A percentile compares a stretch with the other conserved stretches of the same genome.
Evolutionary conservation across 2,329 filamentous ascomycete genomes (phyloP).

Genomic region (Fusarium burgessii): DNA sequence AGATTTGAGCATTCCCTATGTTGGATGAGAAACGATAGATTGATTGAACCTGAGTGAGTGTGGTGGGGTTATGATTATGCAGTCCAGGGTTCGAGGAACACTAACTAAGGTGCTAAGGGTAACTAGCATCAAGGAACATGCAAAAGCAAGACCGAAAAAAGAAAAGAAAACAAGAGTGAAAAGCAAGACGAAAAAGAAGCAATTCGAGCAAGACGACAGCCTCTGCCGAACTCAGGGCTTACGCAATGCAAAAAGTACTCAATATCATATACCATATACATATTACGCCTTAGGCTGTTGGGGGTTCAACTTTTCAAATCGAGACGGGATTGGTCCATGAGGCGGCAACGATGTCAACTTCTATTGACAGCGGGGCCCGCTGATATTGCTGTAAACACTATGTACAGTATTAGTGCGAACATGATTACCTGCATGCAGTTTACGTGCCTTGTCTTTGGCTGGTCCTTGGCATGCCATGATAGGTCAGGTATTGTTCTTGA

Average conservation of each 20-base stretch:
- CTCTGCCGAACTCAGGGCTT: constrained; percentile 15
- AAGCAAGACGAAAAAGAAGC: background rate
- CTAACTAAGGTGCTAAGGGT: constrained; percentile 6
- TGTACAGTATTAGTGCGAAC: constrained; percentile 32
- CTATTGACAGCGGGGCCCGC: background rate
- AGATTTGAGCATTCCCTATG: constrained; percentile 24
- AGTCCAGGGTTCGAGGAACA: constrained; percentile 36
- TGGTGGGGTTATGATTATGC: constrained; percentile 45
- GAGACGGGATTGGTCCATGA: constrained; percentile 15
- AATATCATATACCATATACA: constrained; percentile 17
- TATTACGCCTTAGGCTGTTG: background rate
- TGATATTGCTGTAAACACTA: background rate
- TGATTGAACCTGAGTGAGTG: constrained; percentile 31
- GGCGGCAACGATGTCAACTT: background rate
- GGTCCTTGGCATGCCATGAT: constrained; percentile 17
- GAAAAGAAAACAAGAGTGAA: background rate
- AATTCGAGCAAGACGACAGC: constrained; percentile 12
- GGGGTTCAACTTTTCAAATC: constrained; percentile 2
- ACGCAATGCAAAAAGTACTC: constrained; percentile 10
- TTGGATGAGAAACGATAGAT: constrained; percentile 19
- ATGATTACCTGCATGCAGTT: constrained; percentile 36
- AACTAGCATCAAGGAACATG: constrained; percentile 16
- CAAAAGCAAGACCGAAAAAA: background rate
- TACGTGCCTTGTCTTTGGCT: constrained; percentile 11
- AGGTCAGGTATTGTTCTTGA: constrained; percentile 15